phyloP scores from a whole-genome alignment of 805 yeast species.

The Saccharomycodes ludwigii region DNA sequence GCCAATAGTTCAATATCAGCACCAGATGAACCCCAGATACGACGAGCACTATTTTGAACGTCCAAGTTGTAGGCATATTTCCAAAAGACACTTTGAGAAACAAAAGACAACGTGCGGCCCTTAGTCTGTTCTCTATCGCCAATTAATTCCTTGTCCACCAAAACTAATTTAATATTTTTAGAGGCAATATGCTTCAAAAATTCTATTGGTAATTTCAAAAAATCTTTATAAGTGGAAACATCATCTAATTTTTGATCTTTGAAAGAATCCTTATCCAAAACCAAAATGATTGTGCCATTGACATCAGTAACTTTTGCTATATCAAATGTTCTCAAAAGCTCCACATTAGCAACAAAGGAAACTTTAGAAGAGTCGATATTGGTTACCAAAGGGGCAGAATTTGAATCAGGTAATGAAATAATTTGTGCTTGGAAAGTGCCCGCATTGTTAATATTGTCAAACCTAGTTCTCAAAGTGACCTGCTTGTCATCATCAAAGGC shows the following conservation, averaged over 20 bases:
- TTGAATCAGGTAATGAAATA: conserved; percentile 20
- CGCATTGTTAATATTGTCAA: conserved; percentile 59
- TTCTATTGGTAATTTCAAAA: conserved; percentile 33
- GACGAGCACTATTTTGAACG: conserved; percentile 54
- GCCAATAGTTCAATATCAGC: conserved; percentile 71
- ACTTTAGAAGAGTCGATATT: conserved; percentile 49
- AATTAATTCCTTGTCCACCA: conserved; percentile 50
- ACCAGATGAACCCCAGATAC: conserved; percentile 71
- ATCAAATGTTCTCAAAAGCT: conserved; percentile 45
- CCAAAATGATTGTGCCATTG: conserved; percentile 43
- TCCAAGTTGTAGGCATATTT: conserved; percentile 43
- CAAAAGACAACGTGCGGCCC: conserved; percentile 65
- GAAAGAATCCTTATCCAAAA: conserved; percentile 23
- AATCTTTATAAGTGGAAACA: conserved; percentile 33
- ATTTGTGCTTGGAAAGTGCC: conserved; percentile 68
- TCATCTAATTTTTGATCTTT: conserved; percentile 22
- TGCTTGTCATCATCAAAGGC: conserved; percentile 46
- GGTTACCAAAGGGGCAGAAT: conserved; percentile 11
- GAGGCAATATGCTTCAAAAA: conserved; percentile 41
- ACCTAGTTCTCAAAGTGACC: conserved; percentile 49
- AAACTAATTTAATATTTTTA: conserved; percentile 39
- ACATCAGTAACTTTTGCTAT: conserved; percentile 46
- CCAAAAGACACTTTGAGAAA: conserved; percentile 77
- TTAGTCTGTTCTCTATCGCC: conserved; percentile 60
- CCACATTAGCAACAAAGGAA: conserved; percentile 48